A percentile compares a stretch with the other conserved stretches of the same genome.
Conservation (phyloP, 176 grass and related monocot species). For the Oryza rufipogon region DNA sequence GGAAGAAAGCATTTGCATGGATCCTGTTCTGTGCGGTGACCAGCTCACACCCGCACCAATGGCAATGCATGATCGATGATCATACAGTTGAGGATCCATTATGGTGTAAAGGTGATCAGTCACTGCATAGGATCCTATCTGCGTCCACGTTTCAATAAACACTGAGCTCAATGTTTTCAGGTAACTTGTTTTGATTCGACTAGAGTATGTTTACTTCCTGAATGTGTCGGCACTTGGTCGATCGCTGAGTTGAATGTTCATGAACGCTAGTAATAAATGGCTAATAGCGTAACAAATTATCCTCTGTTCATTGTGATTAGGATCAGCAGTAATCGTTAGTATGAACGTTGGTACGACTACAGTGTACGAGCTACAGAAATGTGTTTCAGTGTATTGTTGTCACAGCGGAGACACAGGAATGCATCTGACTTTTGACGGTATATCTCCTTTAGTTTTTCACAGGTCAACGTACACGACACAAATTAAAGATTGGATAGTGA, state of each 20-base stretch:
- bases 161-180: not conserved
- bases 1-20: conserved; percentile 1
- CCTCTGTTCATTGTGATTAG: no score
- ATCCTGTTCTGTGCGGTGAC: conserved; percentile 19
- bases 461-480: not conserved
- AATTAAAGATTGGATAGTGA: not conserved
- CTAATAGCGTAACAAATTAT: no score
- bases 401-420: no score
- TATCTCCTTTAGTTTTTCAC: not conserved
- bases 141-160: not conserved
- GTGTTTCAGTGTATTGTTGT: no score
- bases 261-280: no score
- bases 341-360: no score
- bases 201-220: no score
- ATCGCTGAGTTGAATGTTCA: no score
- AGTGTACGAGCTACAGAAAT: no score
- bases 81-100: conserved; percentile 24
- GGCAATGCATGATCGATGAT: conserved; percentile 14
- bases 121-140: not conserved
- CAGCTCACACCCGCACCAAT: conserved; percentile 42
- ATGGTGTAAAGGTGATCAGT: not conserved
- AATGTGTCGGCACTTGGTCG: no score
- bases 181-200: not conserved
- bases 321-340: no score
- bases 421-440: not conserved